These are phyloP conservation scores for Asterochloris erici DNA, from an alignment of 139 green algal species.

Conservation along the genomic window DNA sequence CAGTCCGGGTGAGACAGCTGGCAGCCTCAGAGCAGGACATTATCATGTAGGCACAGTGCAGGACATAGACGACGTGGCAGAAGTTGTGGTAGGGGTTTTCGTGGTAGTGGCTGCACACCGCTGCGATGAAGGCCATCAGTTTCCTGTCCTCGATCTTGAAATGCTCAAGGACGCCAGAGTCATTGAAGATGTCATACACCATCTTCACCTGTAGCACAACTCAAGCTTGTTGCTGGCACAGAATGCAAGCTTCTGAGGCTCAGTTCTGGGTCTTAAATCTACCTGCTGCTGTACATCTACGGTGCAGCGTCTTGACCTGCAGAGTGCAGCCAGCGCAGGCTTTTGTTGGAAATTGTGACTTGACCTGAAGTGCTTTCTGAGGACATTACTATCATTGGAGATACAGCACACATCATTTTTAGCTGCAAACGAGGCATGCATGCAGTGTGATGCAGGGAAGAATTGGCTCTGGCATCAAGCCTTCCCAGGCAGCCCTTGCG, in stretches of 20 bases:
- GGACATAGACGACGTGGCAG: constrained; percentile 61
- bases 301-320: neutral
- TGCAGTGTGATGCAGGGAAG: too few relatives aligned
- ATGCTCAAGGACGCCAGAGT: constrained; percentile 37
- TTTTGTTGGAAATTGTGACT: too few relatives aligned
- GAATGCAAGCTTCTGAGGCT: neutral
- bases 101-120: constrained; percentile 59
- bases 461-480: too few relatives aligned
- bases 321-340: neutral
- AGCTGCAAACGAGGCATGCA: too few relatives aligned
- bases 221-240: neutral
- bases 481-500: too few relatives aligned
- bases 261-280: neutral
- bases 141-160: constrained; percentile 36
- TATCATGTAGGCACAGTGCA: constrained; percentile 64
- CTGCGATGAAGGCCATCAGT: constrained; percentile 51
- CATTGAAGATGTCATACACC: constrained; percentile 54
- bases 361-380: neutral
- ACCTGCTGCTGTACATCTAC: neutral
- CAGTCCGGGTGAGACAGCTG: constrained; percentile 34
- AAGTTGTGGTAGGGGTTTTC: constrained; percentile 74
- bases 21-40: constrained; percentile 25
- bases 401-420: too few relatives aligned
- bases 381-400: too few relatives aligned
- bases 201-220: constrained; percentile 26